Conservation (phyloP, 1,284 basidiomycete genomes). For the Cryptococcus wingfieldii region DNA sequence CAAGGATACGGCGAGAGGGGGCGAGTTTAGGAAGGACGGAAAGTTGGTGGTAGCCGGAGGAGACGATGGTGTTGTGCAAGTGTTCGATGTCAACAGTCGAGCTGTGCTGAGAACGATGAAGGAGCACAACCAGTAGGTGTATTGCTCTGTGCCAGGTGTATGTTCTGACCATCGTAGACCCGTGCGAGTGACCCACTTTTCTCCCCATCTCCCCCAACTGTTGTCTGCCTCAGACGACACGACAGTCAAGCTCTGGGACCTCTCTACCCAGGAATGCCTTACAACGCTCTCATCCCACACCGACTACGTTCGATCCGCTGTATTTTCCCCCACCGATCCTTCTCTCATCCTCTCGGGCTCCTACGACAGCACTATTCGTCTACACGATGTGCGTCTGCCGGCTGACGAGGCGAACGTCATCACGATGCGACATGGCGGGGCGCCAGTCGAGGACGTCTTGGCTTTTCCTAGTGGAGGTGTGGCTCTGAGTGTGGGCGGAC, state of each 20-base stretch:
- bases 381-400: constrained; percentile 73
- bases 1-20: constrained; percentile 89
- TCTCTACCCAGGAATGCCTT: constrained; percentile 79
- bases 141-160: constrained; percentile 1
- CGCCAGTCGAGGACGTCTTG: constrained; percentile 89
- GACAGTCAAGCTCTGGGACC: constrained; percentile 90
- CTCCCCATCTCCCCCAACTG: constrained; percentile 72
- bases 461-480: constrained; percentile 87
- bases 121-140: constrained; percentile 72
- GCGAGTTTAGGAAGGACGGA: constrained; percentile 82
- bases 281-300: constrained; percentile 78
- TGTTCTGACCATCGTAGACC: constrained; percentile 51
- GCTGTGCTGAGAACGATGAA: constrained; percentile 90
- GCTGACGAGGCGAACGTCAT: constrained; percentile 55
- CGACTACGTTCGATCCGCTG: constrained; percentile 92
- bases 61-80: constrained; percentile 89
- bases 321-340: constrained; percentile 77
- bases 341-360: constrained; percentile 85
- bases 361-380: constrained; percentile 85
- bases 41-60: constrained; percentile 93
- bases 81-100: constrained; percentile 92
- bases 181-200: constrained; percentile 92
- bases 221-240: constrained; percentile 96
- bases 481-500: constrained; percentile 81
- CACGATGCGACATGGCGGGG: constrained; percentile 63